Evolutionary conservation across 2,329 filamentous ascomycete species (phyloP).

Genomic region (Exophiala dermatitidis): DNA sequence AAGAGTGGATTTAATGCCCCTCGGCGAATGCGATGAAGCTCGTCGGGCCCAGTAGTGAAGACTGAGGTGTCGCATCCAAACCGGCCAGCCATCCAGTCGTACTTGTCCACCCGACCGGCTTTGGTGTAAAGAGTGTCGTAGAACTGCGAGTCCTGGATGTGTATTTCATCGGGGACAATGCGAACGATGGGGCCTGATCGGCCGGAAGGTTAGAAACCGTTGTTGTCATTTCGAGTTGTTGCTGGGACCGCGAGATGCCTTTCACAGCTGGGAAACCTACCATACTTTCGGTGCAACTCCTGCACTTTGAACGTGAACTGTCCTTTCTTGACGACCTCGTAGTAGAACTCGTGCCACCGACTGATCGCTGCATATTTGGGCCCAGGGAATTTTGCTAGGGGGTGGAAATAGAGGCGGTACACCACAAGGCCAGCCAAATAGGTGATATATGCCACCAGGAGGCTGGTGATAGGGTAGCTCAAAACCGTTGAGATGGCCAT

Average conservation of each 20-base stretch:
- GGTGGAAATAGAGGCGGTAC: slow-evolving; percentile 31
- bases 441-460: slow-evolving; percentile 1
- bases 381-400: slow-evolving; percentile 31
- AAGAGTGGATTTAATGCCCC: slow-evolving; percentile 33
- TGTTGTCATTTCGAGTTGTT: not conserved
- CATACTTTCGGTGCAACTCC: slow-evolving; percentile 29
- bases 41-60: slow-evolving; percentile 30
- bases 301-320: slow-evolving; percentile 27
- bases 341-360: slow-evolving; percentile 30
- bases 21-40: slow-evolving; percentile 29
- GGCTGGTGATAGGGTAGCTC: not conserved
- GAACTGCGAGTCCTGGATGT: slow-evolving; percentile 30
- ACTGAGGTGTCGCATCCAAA: slow-evolving; percentile 30
- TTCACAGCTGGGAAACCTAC: slow-evolving; percentile 11
- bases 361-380: slow-evolving; percentile 31
- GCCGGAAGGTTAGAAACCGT: not conserved
- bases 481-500: slow-evolving; percentile 4
- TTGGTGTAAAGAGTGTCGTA: slow-evolving; percentile 31
- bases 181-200: slow-evolving; percentile 32
- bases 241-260: not conserved
- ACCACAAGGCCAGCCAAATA: slow-evolving; percentile 18
- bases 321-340: slow-evolving; percentile 26
- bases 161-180: slow-evolving; percentile 32
- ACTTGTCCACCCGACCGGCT: slow-evolving; percentile 31
- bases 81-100: slow-evolving; percentile 27